Conservation (phyloP, 176 grass and related monocot genomes). For the Oryza officinalis region DNA sequence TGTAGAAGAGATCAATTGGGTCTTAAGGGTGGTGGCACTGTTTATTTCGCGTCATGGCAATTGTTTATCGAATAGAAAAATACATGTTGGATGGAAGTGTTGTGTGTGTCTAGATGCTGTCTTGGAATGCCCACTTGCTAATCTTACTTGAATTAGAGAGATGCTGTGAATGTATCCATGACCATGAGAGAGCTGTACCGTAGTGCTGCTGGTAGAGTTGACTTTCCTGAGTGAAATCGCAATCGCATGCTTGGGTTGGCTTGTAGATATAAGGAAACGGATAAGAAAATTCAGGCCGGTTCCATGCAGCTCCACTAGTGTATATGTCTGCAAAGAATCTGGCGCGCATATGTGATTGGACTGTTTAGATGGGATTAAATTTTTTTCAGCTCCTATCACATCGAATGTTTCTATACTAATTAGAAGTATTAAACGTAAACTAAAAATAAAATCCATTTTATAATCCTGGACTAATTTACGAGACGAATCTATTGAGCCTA, state of each 20-base stretch:
- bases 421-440: too few relatives aligned
- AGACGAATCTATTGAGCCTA: too few relatives aligned
- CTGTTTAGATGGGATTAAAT: too few relatives aligned
- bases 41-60: constrained; percentile 11
- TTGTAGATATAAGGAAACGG: background rate
- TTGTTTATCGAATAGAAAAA: constrained; percentile 1
- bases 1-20: constrained; percentile 27
- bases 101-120: background rate
- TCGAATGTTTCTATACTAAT: too few relatives aligned
- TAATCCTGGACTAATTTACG: too few relatives aligned
- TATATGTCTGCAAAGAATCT: too few relatives aligned
- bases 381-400: too few relatives aligned
- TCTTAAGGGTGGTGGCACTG: background rate
- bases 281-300: background rate
- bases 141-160: background rate
- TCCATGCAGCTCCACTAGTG: too few relatives aligned
- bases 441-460: too few relatives aligned
- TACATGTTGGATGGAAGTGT: background rate
- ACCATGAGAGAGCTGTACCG: background rate
- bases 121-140: background rate
- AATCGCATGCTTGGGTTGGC: background rate
- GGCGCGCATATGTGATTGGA: too few relatives aligned
- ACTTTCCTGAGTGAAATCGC: background rate
- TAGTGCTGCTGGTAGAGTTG: background rate
- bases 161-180: background rate